A percentile compares a stretch with the other conserved stretches of the same genome.
Evolutionary conservation across 148 eudicot genomes (phyloP).

Genomic region (Cornus controversa): DNA sequence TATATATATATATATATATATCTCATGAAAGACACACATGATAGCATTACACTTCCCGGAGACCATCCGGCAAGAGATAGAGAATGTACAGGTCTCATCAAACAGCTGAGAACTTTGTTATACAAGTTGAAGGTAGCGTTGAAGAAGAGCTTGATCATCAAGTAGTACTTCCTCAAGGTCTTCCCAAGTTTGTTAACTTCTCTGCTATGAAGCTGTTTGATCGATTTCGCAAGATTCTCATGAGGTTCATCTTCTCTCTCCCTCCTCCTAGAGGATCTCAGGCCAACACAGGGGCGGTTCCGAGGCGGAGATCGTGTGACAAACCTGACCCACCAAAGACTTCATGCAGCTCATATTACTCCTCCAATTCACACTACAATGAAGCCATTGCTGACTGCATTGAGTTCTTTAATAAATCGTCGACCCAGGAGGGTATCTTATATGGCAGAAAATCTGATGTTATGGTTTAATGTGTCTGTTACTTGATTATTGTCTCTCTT

Average conservation of each 20-base stretch:
- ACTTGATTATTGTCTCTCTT: not conserved
- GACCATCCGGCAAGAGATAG: constrained; percentile 1
- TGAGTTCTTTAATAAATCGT: not conserved
- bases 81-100: constrained; percentile 7
- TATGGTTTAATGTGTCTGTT: not conserved
- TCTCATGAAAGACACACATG: constrained; percentile 24
- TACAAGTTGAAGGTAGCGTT: constrained; percentile 5
- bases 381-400: not conserved
- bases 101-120: constrained; percentile 8
- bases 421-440: not conserved
- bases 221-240: constrained; percentile 38
- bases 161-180: not conserved
- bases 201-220: constrained; percentile 43
- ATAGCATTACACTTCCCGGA: constrained; percentile 42
- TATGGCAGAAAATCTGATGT: not conserved
- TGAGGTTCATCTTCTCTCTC: constrained; percentile 37
- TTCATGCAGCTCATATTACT: constrained; percentile 32
- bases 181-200: constrained; percentile 9
- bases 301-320: constrained; percentile 40
- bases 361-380: not conserved
- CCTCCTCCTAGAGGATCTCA: constrained; percentile 18
- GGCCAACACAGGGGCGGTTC: constrained; percentile 9
- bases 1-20: not conserved
- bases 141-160: constrained; percentile 2
- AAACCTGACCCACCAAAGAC: constrained; percentile 40